phyloP scores from a whole-genome alignment of 768 basidiomycete species.

The Plicaturopsis crispa region DNA sequence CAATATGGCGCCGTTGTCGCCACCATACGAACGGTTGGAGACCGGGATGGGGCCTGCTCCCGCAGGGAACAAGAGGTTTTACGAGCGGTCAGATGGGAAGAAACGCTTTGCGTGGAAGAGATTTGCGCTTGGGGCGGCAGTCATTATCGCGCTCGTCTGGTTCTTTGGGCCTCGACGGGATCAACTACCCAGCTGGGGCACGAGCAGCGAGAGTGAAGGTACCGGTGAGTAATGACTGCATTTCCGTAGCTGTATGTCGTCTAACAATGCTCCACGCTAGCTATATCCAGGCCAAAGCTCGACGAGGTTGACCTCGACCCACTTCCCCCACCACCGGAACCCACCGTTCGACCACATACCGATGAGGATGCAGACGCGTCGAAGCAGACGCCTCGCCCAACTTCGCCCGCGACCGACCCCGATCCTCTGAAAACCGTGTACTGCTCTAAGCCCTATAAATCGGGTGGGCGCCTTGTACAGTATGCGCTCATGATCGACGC shows the following conservation, averaged over 20 bases:
- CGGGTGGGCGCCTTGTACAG: conserved; percentile 59
- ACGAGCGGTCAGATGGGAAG: too few species aligned
- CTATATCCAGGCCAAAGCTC: conserved; percentile 1
- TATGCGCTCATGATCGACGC: conserved; percentile 98
- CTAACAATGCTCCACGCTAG: conserved; percentile 1
- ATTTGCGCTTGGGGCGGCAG: conserved; percentile 49
- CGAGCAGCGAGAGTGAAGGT: conserved; percentile 14
- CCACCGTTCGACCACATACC: conserved; percentile 6
- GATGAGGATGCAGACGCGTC: conserved; percentile 6
- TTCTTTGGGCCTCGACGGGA: conserved; percentile 48
- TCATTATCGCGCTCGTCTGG: conserved; percentile 57
- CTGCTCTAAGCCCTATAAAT: conserved; percentile 52
- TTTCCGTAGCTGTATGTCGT: conserved; percentile 1
- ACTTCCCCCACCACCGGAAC: conserved; percentile 6
- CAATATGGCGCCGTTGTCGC: too few species aligned
- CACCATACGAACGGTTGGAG: conserved; percentile 61
- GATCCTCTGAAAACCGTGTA: conserved; percentile 66
- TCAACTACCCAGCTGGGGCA: conserved; percentile 14
- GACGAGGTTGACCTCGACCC: neutral
- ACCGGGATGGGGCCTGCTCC: conserved; percentile 44
- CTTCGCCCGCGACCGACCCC: conserved; percentile 65
- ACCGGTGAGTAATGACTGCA: conserved; percentile 14
- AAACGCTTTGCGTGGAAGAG: conserved; percentile 39
- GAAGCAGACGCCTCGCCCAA: conserved; percentile 23
- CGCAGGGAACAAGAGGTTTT: too few species aligned